Conservation (phyloP, 208 protist species). For the Naegleria gruberi region DNA sequence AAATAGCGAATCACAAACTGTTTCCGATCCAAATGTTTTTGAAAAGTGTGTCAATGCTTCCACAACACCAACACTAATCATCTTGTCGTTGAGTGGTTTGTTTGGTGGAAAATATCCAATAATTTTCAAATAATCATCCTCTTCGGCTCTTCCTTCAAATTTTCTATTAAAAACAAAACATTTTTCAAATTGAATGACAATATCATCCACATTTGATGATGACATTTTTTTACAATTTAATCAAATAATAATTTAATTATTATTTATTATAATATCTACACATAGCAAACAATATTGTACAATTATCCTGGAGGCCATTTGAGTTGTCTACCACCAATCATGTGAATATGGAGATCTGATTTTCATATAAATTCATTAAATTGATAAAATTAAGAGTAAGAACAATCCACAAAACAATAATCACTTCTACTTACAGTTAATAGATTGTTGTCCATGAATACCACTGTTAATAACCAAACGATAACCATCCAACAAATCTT, state of each 20-base stretch:
- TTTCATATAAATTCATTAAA: neutral
- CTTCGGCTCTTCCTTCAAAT: constrained; percentile 11
- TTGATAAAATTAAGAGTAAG: too few relatives aligned
- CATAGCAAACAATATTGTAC: too few relatives aligned
- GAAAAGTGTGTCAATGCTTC: neutral
- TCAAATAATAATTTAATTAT: too few relatives aligned
- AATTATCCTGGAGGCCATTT: constrained; percentile 19
- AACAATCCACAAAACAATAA: too few relatives aligned
- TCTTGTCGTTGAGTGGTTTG: neutral
- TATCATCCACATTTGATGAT: neutral
- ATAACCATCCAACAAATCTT: constrained; percentile 28
- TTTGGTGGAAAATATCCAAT: neutral
- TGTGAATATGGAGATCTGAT: constrained; percentile 6
- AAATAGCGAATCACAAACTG: neutral
- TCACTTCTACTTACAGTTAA: constrained; percentile 11
- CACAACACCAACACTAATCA: neutral
- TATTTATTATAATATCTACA: too few relatives aligned
- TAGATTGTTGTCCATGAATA: constrained; percentile 30
- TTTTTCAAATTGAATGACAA: neutral
- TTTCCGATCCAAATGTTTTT: neutral
- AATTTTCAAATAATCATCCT: constrained; percentile 1
- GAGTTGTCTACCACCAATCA: neutral
- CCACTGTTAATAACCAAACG: constrained; percentile 35
- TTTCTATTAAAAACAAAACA: constrained; percentile 12
- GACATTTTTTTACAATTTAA: neutral